These are phyloP conservation scores for Cladosporium oxysporum DNA, from an alignment of 2,329 filamentous ascomycete genomes.

Conservation along the genomic window DNA sequence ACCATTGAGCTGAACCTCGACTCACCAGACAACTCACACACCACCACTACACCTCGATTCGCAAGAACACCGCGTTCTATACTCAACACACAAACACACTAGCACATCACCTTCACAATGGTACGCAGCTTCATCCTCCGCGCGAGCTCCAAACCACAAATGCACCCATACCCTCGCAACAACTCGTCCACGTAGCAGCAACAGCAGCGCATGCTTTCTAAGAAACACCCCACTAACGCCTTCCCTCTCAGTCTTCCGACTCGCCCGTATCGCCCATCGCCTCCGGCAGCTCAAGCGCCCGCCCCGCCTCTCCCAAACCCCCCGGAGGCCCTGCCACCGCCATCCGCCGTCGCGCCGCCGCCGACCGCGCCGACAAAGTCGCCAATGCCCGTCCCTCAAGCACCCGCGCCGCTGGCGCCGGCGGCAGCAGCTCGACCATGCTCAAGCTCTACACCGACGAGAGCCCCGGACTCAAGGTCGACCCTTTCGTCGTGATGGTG, in stretches of 20 bases:
- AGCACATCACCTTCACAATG: constrained; percentile 9
- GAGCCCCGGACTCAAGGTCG: constrained; percentile 94
- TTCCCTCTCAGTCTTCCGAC: constrained; percentile 10
- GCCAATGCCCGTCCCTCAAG: constrained; percentile 91
- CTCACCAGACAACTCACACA: background rate
- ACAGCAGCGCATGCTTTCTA: background rate
- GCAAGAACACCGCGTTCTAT: no score
- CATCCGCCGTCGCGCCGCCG: constrained; percentile 90
- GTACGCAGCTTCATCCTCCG: background rate
- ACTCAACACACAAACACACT: background rate
- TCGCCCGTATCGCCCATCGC: constrained; percentile 13
- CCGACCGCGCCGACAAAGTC: constrained; percentile 95
- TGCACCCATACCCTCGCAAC: background rate
- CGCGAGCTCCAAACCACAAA: background rate
- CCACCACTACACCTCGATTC: background rate
- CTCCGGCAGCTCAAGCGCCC: constrained; percentile 57
- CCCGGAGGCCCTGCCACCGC: constrained; percentile 94
- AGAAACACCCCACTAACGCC: background rate
- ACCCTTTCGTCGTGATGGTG: constrained; percentile 95
- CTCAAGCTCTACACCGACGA: constrained; percentile 98
- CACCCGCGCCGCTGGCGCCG: constrained; percentile 89
- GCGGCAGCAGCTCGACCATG: constrained; percentile 97
- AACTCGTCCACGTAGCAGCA: background rate
- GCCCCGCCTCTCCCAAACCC: constrained; percentile 81
- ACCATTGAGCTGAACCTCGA: background rate